Conservation (phyloP, 192 early-diverging fungal genomes). For the Phlyctochytrium arcticum region DNA sequence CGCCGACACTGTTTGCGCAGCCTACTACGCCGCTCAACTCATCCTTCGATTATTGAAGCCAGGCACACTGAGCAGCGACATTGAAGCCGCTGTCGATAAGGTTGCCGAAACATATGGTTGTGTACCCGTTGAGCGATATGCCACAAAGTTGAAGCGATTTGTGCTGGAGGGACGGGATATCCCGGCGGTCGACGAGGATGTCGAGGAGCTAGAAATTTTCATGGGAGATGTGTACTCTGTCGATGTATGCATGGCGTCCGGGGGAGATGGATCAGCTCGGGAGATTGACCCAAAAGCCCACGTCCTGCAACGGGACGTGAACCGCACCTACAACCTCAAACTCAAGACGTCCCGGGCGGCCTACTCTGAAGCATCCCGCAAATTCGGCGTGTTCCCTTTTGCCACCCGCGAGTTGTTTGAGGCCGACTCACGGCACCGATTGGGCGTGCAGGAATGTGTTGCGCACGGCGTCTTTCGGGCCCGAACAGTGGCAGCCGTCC, state of each 20-base stretch:
- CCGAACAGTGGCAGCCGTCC: conserved; percentile 72
- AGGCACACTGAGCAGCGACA: conserved; percentile 53
- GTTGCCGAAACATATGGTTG: conserved; percentile 71
- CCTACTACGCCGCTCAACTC: conserved; percentile 81
- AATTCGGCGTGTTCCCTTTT: conserved; percentile 85
- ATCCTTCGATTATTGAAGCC: conserved; percentile 77
- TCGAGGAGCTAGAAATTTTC: conserved; percentile 55
- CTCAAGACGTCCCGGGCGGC: conserved; percentile 74
- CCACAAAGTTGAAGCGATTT: conserved; percentile 54
- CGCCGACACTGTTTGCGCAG: conserved; percentile 88
- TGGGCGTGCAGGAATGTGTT: conserved; percentile 82
- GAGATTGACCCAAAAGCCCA: conserved; percentile 64
- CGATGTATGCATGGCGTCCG: conserved; percentile 81
- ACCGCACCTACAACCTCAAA: conserved; percentile 75
- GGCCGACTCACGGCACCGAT: conserved; percentile 71
- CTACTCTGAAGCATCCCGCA: conserved; percentile 62
- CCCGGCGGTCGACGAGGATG: conserved; percentile 60
- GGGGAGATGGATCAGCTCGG: conserved; percentile 42
- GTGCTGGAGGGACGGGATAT: conserved; percentile 16
- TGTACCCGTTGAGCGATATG: conserved; percentile 69
- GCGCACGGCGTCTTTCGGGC: conserved; percentile 72
- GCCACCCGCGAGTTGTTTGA: conserved; percentile 64
- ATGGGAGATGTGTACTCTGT: conserved; percentile 87
- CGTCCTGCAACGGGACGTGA: conserved; percentile 78
- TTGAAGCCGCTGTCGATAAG: conserved; percentile 73